Percentiles rank a stretch among this genome's conserved stretches.
These are phyloP conservation scores for Saposhnikovia divaricata DNA, from an alignment of 129 eudicot species.

Conservation along the genomic window DNA sequence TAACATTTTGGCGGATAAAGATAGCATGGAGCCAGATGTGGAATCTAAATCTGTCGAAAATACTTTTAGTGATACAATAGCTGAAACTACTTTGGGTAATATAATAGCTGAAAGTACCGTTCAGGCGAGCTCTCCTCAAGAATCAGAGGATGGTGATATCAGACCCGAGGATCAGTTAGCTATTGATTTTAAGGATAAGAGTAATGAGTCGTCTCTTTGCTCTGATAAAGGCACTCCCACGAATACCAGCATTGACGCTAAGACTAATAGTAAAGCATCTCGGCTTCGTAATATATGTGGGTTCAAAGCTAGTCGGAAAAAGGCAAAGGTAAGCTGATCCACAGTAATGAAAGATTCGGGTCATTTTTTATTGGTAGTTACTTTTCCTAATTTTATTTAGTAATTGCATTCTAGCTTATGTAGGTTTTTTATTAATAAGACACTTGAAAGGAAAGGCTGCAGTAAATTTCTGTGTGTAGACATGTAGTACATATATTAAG, in stretches of 20 bases:
- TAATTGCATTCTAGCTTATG: neutral
- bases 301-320: conserved; percentile 44
- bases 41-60: conserved; percentile 76
- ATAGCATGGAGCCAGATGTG: conserved; percentile 40
- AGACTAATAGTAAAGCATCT: conserved; percentile 23
- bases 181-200: conserved; percentile 14
- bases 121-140: conserved; percentile 16
- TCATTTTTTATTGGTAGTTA: neutral
- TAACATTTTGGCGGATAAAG: conserved; percentile 31
- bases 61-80: conserved; percentile 30
- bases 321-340: conserved; percentile 43
- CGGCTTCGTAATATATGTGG: conserved; percentile 26
- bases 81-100: conserved; percentile 25
- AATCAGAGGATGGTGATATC: conserved; percentile 25
- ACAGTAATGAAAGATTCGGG: neutral
- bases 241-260: conserved; percentile 12
- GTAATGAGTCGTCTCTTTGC: conserved; percentile 1
- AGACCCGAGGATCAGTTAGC: conserved; percentile 25
- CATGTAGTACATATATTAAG: neutral
- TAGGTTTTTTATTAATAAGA: neutral
- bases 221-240: conserved; percentile 21
- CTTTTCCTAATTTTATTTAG: neutral
- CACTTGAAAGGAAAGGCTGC: neutral
- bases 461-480: neutral
- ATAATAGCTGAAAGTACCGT: conserved; percentile 24